Percentiles rank a stretch among this genome's conserved stretches.
Evolutionary conservation across 1,284 basidiomycete genomes (phyloP).

Genomic region (Microbotryum silenes-acaulis): DNA sequence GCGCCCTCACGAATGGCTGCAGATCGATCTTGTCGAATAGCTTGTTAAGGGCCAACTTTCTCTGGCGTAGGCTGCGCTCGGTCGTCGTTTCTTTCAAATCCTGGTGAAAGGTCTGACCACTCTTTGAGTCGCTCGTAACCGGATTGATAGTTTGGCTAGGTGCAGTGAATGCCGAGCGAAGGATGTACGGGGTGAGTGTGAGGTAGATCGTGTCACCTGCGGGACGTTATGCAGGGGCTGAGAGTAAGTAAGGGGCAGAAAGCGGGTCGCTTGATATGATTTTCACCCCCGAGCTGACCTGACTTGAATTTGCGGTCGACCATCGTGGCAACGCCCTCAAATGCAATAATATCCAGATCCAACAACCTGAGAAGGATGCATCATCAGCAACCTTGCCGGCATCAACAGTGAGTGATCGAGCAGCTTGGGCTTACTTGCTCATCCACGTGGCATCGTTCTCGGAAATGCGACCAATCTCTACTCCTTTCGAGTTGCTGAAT

Average conservation of each 20-base stretch:
- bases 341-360: slow-evolving; percentile 48
- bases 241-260: not conserved
- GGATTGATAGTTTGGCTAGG: slow-evolving; percentile 24
- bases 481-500: slow-evolving; percentile 20
- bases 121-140: slow-evolving; percentile 30
- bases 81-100: slow-evolving; percentile 66
- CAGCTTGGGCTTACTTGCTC: slow-evolving; percentile 41
- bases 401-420: too few species aligned
- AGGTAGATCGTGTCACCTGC: slow-evolving; percentile 64
- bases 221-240: slow-evolving; percentile 30
- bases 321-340: slow-evolving; percentile 44
- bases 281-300: slow-evolving; percentile 7
- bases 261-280: too few species aligned
- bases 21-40: slow-evolving; percentile 33
- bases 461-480: slow-evolving; percentile 65
- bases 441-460: slow-evolving; percentile 62
- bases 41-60: slow-evolving; percentile 48
- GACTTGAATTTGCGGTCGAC: slow-evolving; percentile 15
- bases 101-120: slow-evolving; percentile 47
- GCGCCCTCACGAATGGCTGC: slow-evolving; percentile 13
- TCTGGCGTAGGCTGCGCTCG: slow-evolving; percentile 64
- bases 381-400: too few species aligned
- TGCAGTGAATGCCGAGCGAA: slow-evolving; percentile 54
- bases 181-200: slow-evolving; percentile 59
- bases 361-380: slow-evolving; percentile 43